Percentiles rank a stretch among this genome's conserved stretches.
phyloP scores from a whole-genome alignment of 495 filamentous ascomycete species.

The Penicillium pancosmium region DNA sequence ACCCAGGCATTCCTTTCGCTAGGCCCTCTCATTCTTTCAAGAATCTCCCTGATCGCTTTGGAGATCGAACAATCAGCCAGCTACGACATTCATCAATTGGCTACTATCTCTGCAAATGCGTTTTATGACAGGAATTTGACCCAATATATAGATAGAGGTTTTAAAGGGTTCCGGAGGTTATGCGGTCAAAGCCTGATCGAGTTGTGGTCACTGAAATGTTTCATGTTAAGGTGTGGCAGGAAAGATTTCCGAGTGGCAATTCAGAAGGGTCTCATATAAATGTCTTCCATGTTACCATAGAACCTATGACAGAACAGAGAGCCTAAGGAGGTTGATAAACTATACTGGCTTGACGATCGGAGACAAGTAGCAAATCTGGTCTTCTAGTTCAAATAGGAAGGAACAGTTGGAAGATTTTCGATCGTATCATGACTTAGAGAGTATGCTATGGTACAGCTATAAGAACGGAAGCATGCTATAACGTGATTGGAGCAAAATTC shows the following conservation, averaged over 20 bases:
- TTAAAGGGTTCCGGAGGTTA: not conserved
- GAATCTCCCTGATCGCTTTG: not conserved
- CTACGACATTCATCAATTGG: not conserved
- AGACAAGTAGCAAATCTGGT: too few species aligned
- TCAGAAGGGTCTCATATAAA: not conserved
- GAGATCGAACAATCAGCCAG: not conserved
- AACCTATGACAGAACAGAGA: not conserved
- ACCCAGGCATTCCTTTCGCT: not conserved
- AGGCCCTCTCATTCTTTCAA: not conserved
- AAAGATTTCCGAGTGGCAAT: not conserved
- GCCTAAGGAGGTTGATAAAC: too few species aligned
- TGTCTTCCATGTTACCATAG: not conserved
- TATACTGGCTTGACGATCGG: too few species aligned
- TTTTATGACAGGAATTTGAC: not conserved
- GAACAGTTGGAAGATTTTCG: too few species aligned
- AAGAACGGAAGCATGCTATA: too few species aligned
- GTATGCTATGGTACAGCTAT: too few species aligned
- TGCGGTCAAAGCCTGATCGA: not conserved
- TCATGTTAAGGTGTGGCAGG: slow-evolving; percentile 1
- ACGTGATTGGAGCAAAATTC: not conserved
- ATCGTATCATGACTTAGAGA: too few species aligned
- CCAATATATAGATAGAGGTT: not conserved
- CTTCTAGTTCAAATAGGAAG: too few species aligned
- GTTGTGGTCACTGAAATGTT: not conserved
- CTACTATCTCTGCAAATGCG: not conserved